These are phyloP conservation scores for Tolypocladium ovalisporum DNA, from an alignment of 2,329 filamentous ascomycete species.

Conservation along the genomic window DNA sequence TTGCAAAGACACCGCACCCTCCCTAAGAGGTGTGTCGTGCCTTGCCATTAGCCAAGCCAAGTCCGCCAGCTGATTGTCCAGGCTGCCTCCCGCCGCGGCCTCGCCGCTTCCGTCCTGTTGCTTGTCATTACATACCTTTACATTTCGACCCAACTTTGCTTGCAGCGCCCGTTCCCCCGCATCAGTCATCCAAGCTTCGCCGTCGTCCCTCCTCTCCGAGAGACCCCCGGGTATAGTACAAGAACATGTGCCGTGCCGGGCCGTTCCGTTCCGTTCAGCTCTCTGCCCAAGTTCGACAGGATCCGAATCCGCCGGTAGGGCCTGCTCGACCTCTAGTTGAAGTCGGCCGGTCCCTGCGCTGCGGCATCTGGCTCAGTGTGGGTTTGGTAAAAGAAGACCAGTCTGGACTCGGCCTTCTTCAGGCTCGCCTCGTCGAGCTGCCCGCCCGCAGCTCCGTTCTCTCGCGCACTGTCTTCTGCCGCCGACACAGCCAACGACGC, in stretches of 20 bases:
- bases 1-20: neutral
- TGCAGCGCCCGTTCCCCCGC: neutral
- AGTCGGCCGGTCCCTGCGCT: conserved; percentile 38
- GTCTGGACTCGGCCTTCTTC: conserved; percentile 38
- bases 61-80: neutral
- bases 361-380: conserved; percentile 34
- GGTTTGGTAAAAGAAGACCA: conserved; percentile 42
- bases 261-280: neutral
- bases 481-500: conserved; percentile 9
- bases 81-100: neutral
- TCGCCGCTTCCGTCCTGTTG: neutral
- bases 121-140: neutral
- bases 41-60: neutral
- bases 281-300: neutral
- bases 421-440: conserved; percentile 41
- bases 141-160: neutral
- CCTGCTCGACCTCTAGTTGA: conserved; percentile 29
- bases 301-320: neutral
- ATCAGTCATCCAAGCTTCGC: conserved; percentile 1
- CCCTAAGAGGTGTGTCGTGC: neutral
- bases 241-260: neutral
- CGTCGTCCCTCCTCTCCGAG: neutral
- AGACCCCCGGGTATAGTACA: conserved; percentile 4
- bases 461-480: conserved; percentile 23
- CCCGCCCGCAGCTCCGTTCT: conserved; percentile 28